phyloP scores from a whole-genome alignment of 2,329 filamentous ascomycete species.

The Colletotrichum salicis region DNA sequence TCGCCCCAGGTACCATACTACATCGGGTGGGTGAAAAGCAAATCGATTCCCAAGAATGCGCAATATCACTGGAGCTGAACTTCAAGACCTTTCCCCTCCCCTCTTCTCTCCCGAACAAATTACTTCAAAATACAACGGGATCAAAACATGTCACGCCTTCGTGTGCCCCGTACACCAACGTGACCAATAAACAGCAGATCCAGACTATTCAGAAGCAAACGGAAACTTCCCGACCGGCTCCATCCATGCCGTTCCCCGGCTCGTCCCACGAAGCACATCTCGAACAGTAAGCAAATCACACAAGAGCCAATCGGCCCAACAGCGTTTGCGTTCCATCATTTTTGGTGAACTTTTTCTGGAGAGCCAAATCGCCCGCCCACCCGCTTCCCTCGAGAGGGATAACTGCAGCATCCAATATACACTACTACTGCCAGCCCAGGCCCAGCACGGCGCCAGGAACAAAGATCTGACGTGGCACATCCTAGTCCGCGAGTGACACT shows the following conservation, averaged over 20 bases:
- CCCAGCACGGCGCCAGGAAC: neutral
- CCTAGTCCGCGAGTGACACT: neutral
- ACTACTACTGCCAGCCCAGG: neutral
- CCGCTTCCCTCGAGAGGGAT: neutral
- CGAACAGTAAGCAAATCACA: neutral
- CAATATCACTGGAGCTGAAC: neutral
- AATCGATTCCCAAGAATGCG: neutral
- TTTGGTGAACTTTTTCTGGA: neutral
- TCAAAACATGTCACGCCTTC: neutral
- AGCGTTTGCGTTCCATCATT: neutral
- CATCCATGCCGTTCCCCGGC: neutral
- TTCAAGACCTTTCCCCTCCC: neutral
- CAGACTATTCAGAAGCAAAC: neutral
- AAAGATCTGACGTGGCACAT: constrained; percentile 20
- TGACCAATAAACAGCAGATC: neutral
- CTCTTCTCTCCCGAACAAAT: neutral
- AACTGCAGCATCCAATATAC: neutral
- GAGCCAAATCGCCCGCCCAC: neutral
- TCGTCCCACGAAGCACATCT: neutral
- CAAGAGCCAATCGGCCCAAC: neutral
- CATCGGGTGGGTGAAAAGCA: neutral
- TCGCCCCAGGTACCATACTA: neutral
- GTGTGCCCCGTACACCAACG: no score
- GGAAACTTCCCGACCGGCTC: neutral
- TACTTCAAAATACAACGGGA: neutral